These are phyloP conservation scores for Ceratobasidium sp. DNA, from an alignment of 1,284 basidiomycete genomes.

Conservation along the genomic window DNA sequence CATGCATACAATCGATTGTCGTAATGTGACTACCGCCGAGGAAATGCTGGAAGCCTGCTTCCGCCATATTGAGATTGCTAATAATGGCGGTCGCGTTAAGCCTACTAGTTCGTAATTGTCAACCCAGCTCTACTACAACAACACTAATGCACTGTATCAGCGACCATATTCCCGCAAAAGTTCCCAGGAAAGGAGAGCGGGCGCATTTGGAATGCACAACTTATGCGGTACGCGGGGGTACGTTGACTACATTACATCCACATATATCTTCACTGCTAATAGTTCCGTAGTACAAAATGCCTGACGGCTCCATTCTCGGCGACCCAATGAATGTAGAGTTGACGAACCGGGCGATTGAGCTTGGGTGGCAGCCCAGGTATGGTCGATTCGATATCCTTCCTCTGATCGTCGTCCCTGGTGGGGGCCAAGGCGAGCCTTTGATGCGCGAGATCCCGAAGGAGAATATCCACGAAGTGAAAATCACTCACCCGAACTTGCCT, in stretches of 20 bases:
- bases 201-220: constrained; percentile 38
- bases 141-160: neutral
- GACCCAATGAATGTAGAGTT: constrained; percentile 33
- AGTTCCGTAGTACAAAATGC: constrained; percentile 30
- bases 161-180: constrained; percentile 37
- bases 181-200: constrained; percentile 29
- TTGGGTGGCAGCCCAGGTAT: constrained; percentile 30
- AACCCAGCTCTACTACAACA: no score
- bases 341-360: constrained; percentile 31
- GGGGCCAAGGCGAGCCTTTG: constrained; percentile 29
- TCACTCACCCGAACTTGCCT: constrained; percentile 30
- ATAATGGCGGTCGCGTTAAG: constrained; percentile 35
- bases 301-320: constrained; percentile 26
- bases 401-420: constrained; percentile 30
- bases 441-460: constrained; percentile 35
- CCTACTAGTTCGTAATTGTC: constrained; percentile 11
- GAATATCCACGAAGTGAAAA: constrained; percentile 37
- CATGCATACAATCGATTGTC: constrained; percentile 38
- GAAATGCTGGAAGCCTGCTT: constrained; percentile 32
- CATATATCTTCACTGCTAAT: neutral
- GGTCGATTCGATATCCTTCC: constrained; percentile 31
- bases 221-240: constrained; percentile 32
- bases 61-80: constrained; percentile 29
- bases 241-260: neutral
- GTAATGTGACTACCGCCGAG: constrained; percentile 22